These are phyloP conservation scores for Nicotiana knightiana DNA, from an alignment of 257 asterid genomes.

Conservation along the genomic window DNA sequence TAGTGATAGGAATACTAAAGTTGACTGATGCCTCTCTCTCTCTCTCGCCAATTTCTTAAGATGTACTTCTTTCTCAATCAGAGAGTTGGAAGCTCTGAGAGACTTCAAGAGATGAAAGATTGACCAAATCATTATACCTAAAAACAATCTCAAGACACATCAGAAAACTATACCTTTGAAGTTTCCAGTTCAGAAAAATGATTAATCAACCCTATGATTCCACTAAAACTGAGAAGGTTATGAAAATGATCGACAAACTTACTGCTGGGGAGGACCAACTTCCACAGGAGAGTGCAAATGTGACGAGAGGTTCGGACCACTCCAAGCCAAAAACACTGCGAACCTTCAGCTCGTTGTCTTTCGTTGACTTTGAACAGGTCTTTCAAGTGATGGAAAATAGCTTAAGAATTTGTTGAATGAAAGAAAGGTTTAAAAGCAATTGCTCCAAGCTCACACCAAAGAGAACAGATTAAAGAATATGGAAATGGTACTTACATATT, in stretches of 20 bases:
- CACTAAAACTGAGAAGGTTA: neutral
- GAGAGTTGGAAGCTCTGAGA: no score
- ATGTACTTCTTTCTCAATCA: no score
- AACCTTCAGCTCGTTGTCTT: conserved; percentile 44
- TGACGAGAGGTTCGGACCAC: conserved; percentile 86
- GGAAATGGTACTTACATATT: conserved; percentile 43
- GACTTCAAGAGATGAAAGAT: no score
- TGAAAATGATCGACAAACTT: conserved; percentile 16
- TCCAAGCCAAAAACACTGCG: conserved; percentile 55
- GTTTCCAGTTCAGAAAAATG: neutral
- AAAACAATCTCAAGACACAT: neutral
- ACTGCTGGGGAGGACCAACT: conserved; percentile 96
- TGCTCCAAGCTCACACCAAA: neutral
- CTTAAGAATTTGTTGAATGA: neutral
- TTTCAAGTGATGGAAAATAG: conserved; percentile 12
- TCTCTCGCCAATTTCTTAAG: no score
- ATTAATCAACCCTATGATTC: neutral
- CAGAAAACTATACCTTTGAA: neutral
- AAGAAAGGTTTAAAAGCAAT: neutral
- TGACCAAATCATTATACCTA: neutral
- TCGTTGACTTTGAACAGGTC: conserved; percentile 57
- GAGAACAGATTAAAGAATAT: neutral
- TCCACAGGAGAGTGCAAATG: conserved; percentile 87
- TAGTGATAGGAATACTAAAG: no score
- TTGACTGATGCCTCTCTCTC: no score